Conservation (phyloP, 2,329 filamentous ascomycete species). For the Cladophialophora carrionii region DNA sequence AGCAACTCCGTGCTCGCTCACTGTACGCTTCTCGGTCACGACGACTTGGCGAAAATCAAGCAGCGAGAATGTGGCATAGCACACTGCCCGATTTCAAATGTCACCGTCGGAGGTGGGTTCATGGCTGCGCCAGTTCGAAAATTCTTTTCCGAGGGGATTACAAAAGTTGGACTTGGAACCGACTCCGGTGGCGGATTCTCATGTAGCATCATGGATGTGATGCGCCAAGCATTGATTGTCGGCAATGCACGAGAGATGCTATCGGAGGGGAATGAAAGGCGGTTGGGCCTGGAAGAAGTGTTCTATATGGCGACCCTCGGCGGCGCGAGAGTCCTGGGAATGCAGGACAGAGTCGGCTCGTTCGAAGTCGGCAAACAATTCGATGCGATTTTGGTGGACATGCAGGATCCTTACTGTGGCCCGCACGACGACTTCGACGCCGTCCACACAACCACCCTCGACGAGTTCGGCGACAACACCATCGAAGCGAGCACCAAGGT, state of each 20-base stretch:
- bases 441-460: conserved; percentile 52
- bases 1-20: conserved; percentile 63
- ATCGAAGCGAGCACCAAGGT: conserved; percentile 43
- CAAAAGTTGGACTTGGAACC: conserved; percentile 63
- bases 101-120: conserved; percentile 64
- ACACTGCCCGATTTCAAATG: conserved; percentile 64
- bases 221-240: conserved; percentile 59
- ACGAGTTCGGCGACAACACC: neutral
- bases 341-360: conserved; percentile 54
- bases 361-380: conserved; percentile 65
- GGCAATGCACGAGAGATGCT: conserved; percentile 40
- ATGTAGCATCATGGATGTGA: conserved; percentile 60
- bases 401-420: conserved; percentile 4
- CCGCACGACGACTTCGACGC: conserved; percentile 55
- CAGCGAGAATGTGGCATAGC: conserved; percentile 58
- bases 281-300: conserved; percentile 50
- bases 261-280: conserved; percentile 27
- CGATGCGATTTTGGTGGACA: conserved; percentile 60
- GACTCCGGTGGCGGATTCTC: conserved; percentile 64
- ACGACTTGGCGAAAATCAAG: conserved; percentile 55
- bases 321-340: conserved; percentile 41
- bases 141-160: conserved; percentile 57
- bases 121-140: conserved; percentile 60
- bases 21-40: conserved; percentile 60
- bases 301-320: conserved; percentile 45